Evolutionary conservation across 805 yeast genomes (phyloP), one percentile per base, ranked within the genome.

Genomic region (Limtongia smithiae): DNA sequence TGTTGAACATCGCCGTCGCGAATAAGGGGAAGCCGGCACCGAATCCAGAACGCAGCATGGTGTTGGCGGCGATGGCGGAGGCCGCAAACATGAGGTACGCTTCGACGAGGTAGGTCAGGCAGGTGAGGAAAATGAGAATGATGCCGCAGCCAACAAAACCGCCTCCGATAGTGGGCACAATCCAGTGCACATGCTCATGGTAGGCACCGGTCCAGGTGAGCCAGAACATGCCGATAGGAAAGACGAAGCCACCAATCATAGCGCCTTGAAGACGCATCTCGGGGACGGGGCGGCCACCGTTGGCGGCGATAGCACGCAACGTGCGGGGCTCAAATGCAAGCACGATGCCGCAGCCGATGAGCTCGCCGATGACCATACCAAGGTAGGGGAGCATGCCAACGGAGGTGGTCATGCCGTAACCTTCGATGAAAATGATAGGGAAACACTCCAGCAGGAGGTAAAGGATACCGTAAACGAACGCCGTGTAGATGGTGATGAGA

Each of bases 151-250:
- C 85, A 37, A 77, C 74, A 61, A 80, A 73, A 3, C 75, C 45
- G 58, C 84, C 81, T 36, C 82, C 76, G 32, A 76, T 68, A 2
- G 84, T 77, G 47, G 89, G 88, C 17, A 77, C 83, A 62, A 79
- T 81, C 86, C 87, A 85, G 63, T 83, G 95, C 33, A 86, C 78
- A 37, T 68, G 67, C 31, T 81, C 67, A 41, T 78, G 82, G 67
- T 81, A 89, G 55, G 79, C 76, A 63, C 95, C 96, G 8, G 91
- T 72, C 96, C 96, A 89, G 49, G 85, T 79, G 65, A 89, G 74
- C 95, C 95, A 85, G 61, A 88, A 74, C 54, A 88, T 71, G 45
- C 96, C 96, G 45, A 79, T 71, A 25, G 94, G 83, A 71, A 89
- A 86, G 7, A 76, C 63, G 46, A 85, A 56, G 21, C 82, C 81